Evolutionary conservation across 257 asterid species (phyloP).

Genomic region (Petrea volubilis): DNA sequence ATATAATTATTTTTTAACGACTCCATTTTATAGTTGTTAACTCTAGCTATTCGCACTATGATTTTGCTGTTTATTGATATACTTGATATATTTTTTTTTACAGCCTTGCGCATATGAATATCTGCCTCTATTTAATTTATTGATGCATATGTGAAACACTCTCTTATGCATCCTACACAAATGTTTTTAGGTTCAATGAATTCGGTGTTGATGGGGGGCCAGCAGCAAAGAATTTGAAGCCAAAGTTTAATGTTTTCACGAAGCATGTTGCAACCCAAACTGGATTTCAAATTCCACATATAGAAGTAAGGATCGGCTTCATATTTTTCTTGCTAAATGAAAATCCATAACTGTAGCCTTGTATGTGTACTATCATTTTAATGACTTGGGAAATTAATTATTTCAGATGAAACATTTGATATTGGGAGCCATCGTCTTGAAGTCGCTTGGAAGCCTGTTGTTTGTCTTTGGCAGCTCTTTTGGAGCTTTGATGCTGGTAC

Average conservation of each 20-base stretch:
- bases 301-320: slow-evolving; percentile 52
- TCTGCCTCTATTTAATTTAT: not conserved
- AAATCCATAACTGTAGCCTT: not conserved
- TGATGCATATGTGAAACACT: not conserved
- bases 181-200: slow-evolving; percentile 55
- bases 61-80: not conserved
- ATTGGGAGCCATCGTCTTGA: slow-evolving; percentile 67
- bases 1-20: not conserved
- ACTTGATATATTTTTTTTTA: too few species aligned
- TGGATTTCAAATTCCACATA: slow-evolving; percentile 59
- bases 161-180: slow-evolving; percentile 14
- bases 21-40: not conserved
- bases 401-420: slow-evolving; percentile 68
- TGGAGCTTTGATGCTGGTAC: slow-evolving; percentile 79
- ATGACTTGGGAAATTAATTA: slow-evolving; percentile 2
- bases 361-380: not conserved
- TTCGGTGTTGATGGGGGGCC: slow-evolving; percentile 84
- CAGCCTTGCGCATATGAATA: too few species aligned
- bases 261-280: slow-evolving; percentile 58
- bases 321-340: not conserved
- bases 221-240: slow-evolving; percentile 61
- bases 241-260: slow-evolving; percentile 67
- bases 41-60: not conserved
- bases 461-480: slow-evolving; percentile 74
- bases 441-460: slow-evolving; percentile 72